phyloP scores from a whole-genome alignment of 73 alveolate species.

The Tetrahymena borealis region DNA sequence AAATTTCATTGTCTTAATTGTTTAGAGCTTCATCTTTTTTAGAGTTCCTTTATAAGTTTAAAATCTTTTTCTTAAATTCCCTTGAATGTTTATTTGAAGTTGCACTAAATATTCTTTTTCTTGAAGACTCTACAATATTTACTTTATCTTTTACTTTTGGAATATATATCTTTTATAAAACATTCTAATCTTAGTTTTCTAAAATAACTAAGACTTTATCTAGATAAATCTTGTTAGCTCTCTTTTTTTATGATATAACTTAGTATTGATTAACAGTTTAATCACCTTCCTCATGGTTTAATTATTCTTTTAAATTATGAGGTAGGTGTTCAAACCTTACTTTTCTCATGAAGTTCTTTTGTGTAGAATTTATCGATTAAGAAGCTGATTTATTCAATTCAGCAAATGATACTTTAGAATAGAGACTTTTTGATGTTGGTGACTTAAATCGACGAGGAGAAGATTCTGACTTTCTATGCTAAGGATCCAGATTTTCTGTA shows the following conservation, averaged over 20 bases:
- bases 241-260: not conserved
- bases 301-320: not conserved
- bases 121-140: not conserved
- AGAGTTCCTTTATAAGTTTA: not conserved
- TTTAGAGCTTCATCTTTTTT: not conserved
- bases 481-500: not conserved
- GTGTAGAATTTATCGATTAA: not conserved
- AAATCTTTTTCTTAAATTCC: not conserved
- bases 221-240: not conserved
- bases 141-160: not conserved
- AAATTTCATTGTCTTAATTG: not conserved
- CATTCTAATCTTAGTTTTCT: not conserved
- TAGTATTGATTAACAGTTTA: not conserved
- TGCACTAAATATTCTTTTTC: not conserved
- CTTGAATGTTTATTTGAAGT: not conserved
- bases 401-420: not conserved
- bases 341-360: not conserved
- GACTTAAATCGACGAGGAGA: not conserved
- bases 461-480: not conserved
- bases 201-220: not conserved
- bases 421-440: not conserved
- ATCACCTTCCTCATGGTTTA: not conserved
- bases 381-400: not conserved
- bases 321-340: not conserved
- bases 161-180: not conserved